Base-by-base conservation (phyloP, 768 basidiomycete species). In the Mycena alexandri region DNA sequence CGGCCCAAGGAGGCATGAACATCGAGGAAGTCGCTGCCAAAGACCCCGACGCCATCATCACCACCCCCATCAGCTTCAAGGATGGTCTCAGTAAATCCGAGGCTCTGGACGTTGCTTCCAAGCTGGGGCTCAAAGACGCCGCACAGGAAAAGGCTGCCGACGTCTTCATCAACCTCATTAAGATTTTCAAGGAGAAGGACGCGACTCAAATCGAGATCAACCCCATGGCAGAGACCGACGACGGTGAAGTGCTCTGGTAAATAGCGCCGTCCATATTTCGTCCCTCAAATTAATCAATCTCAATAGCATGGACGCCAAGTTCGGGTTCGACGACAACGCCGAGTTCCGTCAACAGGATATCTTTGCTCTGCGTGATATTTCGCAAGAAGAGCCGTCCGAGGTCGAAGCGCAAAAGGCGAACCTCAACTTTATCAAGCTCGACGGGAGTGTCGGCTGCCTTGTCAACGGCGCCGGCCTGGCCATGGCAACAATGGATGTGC, bases 401-500 rank as follows among this genome's bases (percentile, higher is more conserved):
- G 97, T 99, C 36, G 95, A 98, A 79, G 98, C 98, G 22, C 96
- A 96, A 80, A 93, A 97, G 79, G 93, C 93, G 69, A 91, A 93
- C 77, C 86, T 99, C 76, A 98, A 96, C 85, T 99, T 98, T 79
- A 99, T 99, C 86, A 98, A 99, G 83, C 91, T 99, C 48, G 98
- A 99, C 76, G 98, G 98, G 34, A 93, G 87, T 80, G 90, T 99
- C 67, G 98, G 98, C 33, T 99, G 98, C 82, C 84, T 99, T 58
- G 98, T 99, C 69, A 99, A 99, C 74, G 98, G 98, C 74, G 98
- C 98, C 57, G 98, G 98, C 75, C 84, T 99, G 68, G 98, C 98
- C 56, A 99, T 99, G 98, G 98, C 98, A 42, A 99, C 98, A 62
- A 99, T 99, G 98, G 98, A 99, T 75, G 97, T 99, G n/a, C 86